phyloP scores from a whole-genome alignment of 1,139 yeast species.

The Diutina mesorugosa region DNA sequence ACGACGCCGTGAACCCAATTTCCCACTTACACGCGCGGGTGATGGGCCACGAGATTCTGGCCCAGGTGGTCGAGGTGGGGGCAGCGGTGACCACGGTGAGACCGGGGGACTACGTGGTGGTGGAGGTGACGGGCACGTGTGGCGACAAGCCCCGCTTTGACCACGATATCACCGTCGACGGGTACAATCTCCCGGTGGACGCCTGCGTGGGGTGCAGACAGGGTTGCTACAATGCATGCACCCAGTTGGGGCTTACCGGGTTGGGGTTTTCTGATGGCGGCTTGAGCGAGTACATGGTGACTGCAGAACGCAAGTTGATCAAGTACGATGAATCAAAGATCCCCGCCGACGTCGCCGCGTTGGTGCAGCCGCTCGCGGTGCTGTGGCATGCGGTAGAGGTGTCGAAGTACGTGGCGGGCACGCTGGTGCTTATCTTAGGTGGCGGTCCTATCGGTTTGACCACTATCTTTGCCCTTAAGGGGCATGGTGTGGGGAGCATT shows the following conservation, averaged over 20 bases:
- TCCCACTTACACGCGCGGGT: neutral
- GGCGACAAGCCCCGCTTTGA: neutral
- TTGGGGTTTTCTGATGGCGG: neutral
- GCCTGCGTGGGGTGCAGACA: neutral
- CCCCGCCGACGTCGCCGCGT: neutral
- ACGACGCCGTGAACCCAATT: neutral
- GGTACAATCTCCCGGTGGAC: neutral
- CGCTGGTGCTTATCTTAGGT: neutral
- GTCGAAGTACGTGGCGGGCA: neutral
- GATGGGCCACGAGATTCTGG: slow-evolving; percentile 2
- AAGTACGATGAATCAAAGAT: neutral
- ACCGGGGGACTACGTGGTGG: neutral
- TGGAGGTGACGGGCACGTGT: slow-evolving; percentile 1
- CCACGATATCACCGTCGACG: neutral
- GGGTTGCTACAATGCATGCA: neutral
- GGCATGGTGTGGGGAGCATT: neutral
- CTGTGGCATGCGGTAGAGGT: neutral
- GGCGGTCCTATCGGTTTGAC: neutral
- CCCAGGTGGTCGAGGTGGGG: neutral
- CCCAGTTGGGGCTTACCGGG: neutral
- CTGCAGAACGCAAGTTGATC: neutral
- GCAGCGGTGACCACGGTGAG: neutral
- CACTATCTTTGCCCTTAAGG: neutral
- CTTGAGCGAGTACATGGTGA: neutral
- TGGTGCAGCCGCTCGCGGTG: neutral